Base-by-base conservation (phyloP, 495 filamentous ascomycete genomes). In the Tetracladium setigerum region DNA sequence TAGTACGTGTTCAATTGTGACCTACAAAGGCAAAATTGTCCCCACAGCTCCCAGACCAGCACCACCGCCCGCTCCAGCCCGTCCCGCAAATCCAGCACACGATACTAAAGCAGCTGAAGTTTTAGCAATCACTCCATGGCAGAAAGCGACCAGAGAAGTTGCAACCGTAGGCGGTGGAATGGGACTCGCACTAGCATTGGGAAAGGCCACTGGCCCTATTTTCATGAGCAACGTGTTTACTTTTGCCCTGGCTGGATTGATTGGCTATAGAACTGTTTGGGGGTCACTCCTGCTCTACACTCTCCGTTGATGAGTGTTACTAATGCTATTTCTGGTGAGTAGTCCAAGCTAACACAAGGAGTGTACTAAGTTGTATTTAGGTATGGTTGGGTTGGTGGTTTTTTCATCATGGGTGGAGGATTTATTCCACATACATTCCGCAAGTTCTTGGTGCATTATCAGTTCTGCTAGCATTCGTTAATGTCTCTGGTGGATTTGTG, bases 231-330 rank as follows among this genome's bases (percentile, higher is more conserved):
- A 91, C 54, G 77, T 81, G 58, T 83, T 89, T 63, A 87, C 82
- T 7, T 88, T 87, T 55, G 81, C 81, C 9, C 71, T 91, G 42
- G 84, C 86, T 36, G 83, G 84, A 42, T 63, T 91, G 13, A 83
- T 89, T 50, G 86, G 86, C 5, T 89, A 91, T 53, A 77, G 85
- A 16, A 84, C 83, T 8, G 84, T 91, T 6, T 89, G 86, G 85
- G 83, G 83, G 85, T 90, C 10, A 61, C 64, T 1, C 85, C 86
- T 7, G 83, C 86, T 17, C 71, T 91, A 14, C 86, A 91, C 56
- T 86, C 83, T 7, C 86, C 86, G 0, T 67, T 91, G 12, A 91
- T 91, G 86, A 84, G 79, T 47, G 86, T 91, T 18, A 91, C 86
- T 19, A 91, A 91, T 62, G 86, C 86, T 16, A 91, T 91, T 51